Base-by-base conservation (phyloP, 73 alveolate genomes). In the Tetrahymena elliotti region DNA sequence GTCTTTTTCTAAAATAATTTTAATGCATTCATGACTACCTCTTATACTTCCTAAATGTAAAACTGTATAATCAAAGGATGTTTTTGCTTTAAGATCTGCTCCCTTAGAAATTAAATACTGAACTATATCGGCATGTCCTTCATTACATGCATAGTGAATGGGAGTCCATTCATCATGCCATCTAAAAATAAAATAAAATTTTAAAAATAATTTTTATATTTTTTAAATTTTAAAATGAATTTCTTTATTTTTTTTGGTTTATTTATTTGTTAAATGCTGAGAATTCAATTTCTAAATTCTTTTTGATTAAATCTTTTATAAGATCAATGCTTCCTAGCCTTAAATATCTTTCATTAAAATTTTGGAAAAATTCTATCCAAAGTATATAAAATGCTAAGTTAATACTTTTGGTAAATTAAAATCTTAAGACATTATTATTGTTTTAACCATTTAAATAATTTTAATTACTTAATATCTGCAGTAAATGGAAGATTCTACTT, bases 81-180 rank as follows among this genome's bases (percentile, higher is more conserved):
- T 94, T 88, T 53, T 37, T 24, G 97, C 95, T 93, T 98, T 97
- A 2, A 97, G 88, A 38, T 98, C 97, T 54, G 98, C 98, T 94
- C 97, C 98, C 16, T 97, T 84, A 92, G 96, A 92, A 36, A 98
- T 38, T 38, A 98, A 95, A 24, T 96, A 93, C 52, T 97, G 94
- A 0, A 97, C 97, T n/a, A 98, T 97, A 68, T 98, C 96, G 3
- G 95, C 94, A 97, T 97, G 95, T 39, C 99, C 99, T 94, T 98
- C 99, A 96, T 97, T 98, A 33, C 99, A 97, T 31, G 99, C 99
- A 52, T 94, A 93, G 96, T 98, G 99, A 6, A 99, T 95, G 4
- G 99, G 97, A 47, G 98, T 98, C 99, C 99, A 98, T 33, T 99
- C 99, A 95, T 98, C 99, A 93, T 97, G 98, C 94, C 99, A 98